A percentile compares a stretch with the other conserved stretches of the same genome.
Conservation (phyloP, 805 yeast genomes). For the Wickerhamomyces alni region DNA sequence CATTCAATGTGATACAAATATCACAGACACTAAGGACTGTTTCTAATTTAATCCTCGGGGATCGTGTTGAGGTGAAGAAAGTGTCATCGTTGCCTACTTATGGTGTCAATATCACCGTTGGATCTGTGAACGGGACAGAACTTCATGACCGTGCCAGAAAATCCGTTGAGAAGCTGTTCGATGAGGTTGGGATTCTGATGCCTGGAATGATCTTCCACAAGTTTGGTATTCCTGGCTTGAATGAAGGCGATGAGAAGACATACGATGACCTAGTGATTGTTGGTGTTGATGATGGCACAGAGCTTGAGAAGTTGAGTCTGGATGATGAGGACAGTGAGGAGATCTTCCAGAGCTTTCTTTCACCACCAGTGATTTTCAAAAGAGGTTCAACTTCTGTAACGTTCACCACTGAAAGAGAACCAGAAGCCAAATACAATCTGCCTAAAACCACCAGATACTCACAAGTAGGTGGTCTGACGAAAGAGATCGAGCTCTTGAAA, state of each 20-base stretch:
- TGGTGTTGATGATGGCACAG: slow-evolving; percentile 25
- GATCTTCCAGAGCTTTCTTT: slow-evolving; percentile 24
- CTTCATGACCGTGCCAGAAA: slow-evolving; percentile 23
- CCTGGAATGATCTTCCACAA: slow-evolving; percentile 43
- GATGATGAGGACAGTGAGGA: slow-evolving; percentile 2
- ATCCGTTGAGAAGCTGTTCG: slow-evolving; percentile 35
- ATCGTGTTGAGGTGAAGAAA: slow-evolving; percentile 42
- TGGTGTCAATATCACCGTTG: slow-evolving; percentile 32
- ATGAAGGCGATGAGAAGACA: slow-evolving; percentile 14
- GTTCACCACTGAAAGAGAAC: slow-evolving; percentile 20
- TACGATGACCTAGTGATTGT: slow-evolving; percentile 14
- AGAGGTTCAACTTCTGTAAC: slow-evolving; percentile 27
- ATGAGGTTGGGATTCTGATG: slow-evolving; percentile 53
- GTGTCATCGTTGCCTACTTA: slow-evolving; percentile 42
- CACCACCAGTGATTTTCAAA: slow-evolving; percentile 43
- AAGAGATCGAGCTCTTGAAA: slow-evolving; percentile 55
- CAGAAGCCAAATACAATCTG: slow-evolving; percentile 35
- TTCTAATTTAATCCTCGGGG: slow-evolving; percentile 42
- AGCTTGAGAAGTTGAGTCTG: slow-evolving; percentile 7
- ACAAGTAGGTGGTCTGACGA: slow-evolving; percentile 71
- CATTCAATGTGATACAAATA: slow-evolving; percentile 38
- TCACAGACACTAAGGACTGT: slow-evolving; percentile 39
- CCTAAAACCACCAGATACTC: slow-evolving; percentile 41
- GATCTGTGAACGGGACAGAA: slow-evolving; percentile 18
- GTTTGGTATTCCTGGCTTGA: slow-evolving; percentile 14